Conservation (phyloP, 106 monocot genomes). For the Dioscorea zingiberensis region DNA sequence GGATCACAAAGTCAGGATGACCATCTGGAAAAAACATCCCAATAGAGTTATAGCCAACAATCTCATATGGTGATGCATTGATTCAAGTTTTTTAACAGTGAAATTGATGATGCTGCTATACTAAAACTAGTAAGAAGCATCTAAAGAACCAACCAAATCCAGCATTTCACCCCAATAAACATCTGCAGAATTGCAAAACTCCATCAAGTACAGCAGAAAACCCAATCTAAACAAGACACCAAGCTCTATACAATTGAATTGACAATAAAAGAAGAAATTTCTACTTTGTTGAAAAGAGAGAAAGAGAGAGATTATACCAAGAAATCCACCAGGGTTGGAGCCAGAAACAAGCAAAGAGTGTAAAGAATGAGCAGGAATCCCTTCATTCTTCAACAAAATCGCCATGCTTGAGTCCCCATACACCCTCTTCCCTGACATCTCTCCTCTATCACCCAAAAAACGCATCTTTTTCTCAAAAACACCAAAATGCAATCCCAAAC, state of each 20-base stretch:
- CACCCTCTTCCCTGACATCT: conserved; percentile 38
- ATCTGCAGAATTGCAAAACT: no score
- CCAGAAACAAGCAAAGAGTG: conserved; percentile 25
- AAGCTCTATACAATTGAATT: no score
- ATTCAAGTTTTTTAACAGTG: no score
- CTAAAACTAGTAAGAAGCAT: no score
- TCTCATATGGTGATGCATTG: no score
- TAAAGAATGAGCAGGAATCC: conserved; percentile 25
- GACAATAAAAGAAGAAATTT: no score
- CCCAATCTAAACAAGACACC: not conserved
- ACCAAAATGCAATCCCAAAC: not conserved
- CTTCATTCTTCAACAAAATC: conserved; percentile 34
- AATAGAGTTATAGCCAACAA: no score
- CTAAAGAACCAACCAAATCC: not conserved
- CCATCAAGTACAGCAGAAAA: not conserved
- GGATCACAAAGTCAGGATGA: not conserved
- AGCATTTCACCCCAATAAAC: no score
- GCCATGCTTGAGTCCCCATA: conserved; percentile 26
- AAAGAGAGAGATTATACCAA: not conserved
- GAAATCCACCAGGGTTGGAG: conserved; percentile 14
- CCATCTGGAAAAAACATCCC: not conserved
- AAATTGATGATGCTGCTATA: no score
- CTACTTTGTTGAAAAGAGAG: not conserved
- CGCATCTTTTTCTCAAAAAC: not conserved
- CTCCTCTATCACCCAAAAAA: not conserved